These are phyloP conservation scores for Pseudisothecium myosuroides DNA, from an alignment of 225 moss, liverwort and hornwort species.

Conservation along the genomic window DNA sequence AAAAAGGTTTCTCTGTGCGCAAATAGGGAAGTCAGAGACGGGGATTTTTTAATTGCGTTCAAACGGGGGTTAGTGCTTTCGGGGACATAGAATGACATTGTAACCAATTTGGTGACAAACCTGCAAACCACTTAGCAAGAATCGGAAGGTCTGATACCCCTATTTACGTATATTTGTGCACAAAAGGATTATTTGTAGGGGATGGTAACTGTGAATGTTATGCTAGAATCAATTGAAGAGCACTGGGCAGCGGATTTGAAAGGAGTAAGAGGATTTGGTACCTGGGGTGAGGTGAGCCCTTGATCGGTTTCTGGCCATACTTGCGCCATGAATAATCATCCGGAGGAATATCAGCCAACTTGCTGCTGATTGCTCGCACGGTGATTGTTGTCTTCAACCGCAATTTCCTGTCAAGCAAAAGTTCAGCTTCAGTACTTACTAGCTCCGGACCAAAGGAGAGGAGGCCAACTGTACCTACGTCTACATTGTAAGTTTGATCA, in stretches of 20 bases:
- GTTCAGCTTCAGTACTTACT: not conserved
- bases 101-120: not conserved
- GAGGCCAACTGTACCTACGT: not conserved
- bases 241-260: not conserved
- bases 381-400: constrained; percentile 68
- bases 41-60: not conserved
- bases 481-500: not conserved
- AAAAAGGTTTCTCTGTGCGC: not conserved
- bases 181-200: not conserved
- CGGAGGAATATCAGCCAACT: constrained; percentile 89
- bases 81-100: not conserved
- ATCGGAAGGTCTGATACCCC: not conserved
- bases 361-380: constrained; percentile 94
- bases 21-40: not conserved
- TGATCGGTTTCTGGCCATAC: constrained; percentile 98
- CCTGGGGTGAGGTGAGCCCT: constrained; percentile 98
- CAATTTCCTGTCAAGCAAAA: constrained; percentile 44
- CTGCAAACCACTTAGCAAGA: not conserved
- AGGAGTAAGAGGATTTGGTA: not conserved
- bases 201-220: not conserved
- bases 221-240: not conserved
- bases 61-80: not conserved
- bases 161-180: not conserved
- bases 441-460: not conserved
- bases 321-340: constrained; percentile 99